Conservation (phyloP, 1,139 yeast genomes). For the Magnusiomyces tetraspermus region DNA sequence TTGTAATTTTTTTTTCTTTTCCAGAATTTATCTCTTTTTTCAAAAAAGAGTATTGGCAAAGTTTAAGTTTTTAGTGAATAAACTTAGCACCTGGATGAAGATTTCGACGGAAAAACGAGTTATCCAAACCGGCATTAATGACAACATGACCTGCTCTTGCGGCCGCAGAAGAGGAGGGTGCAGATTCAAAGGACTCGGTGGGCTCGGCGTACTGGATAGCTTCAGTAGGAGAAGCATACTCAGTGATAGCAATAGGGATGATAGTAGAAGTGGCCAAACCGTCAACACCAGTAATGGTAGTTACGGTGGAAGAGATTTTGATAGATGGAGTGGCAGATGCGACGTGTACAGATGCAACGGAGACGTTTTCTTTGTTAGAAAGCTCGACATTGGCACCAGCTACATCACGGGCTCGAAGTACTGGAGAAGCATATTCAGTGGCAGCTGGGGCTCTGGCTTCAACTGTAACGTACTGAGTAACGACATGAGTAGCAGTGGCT, state of each 20-base stretch:
- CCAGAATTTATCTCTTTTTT: too few species aligned
- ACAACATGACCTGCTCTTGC: constrained; percentile 3
- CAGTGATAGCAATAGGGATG: constrained; percentile 9
- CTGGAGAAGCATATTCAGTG: not conserved
- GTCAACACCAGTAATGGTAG: constrained; percentile 7
- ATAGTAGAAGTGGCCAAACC: constrained; percentile 2
- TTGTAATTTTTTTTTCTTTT: too few species aligned
- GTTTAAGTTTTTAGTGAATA: too few species aligned
- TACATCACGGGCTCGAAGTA: not conserved
- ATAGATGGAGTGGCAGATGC: not conserved
- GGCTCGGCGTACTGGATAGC: constrained; percentile 14
- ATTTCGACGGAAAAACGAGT: too few species aligned
- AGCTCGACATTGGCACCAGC: not conserved
- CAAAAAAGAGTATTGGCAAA: too few species aligned
- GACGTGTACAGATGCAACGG: not conserved
- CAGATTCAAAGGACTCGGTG: constrained; percentile 13
- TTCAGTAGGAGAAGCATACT: constrained; percentile 7
- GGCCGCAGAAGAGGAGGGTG: constrained; percentile 11
- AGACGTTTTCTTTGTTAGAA: not conserved
- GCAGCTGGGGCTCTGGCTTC: too few species aligned
- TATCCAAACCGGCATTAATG: not conserved
- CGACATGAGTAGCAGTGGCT: not conserved
- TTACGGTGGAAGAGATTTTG: constrained; percentile 4
- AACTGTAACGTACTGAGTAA: not conserved
- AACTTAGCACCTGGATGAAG: too few species aligned